Evolutionary conservation across 805 yeast species (phyloP), one percentile per base, ranked within the genome.

Genomic region (Candida stauntonica): DNA sequence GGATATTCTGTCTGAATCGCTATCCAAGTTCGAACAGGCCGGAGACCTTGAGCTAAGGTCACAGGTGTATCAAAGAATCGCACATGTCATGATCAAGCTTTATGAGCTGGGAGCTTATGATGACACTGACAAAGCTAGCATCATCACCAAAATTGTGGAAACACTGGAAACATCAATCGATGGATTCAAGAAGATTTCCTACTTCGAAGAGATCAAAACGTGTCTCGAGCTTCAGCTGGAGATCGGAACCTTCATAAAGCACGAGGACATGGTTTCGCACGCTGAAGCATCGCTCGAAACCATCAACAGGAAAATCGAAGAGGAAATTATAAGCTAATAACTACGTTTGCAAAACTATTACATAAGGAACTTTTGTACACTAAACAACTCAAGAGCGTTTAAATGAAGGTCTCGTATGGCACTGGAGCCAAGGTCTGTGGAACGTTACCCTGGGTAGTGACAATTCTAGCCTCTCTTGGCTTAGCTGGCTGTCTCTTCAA

Each of bases 401-500:
- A 93, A 77, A 93, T 93, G 85, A 82, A 91, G 68, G 99, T 93
- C 81, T 93, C 99, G 85, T 93, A 93, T 68, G 99, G 84, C 77
- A 87, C 89, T 74, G 99, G 98, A 67, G 96, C 93, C 74, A 93
- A 81, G 63, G 96, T 89, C 72, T 89, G 95, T 64, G 98, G 96
- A 62, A 77, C 74, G 75, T 82, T 80, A 64, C 79, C 80, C 64
- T 73, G 77, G 62, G 96, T 81, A 48, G 89, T 67, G 63, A 93
- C 83, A 62, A 82, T 73, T 74, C 81, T 86, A 55, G 95, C 77
- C 57, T 73, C 87, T 83, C 98, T 89, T 79, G 99, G 99, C 73
- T 79, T 85, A 64, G 77, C 96, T 67, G 99, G 98, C 73, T 85
- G 91, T 83, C 99, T 86, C 89, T 91, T 93, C 66, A 93, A 86